Percentiles rank a stretch among this genome's conserved stretches.
phyloP scores from a whole-genome alignment of 352 stramenopile species.

The Phytopythium montanum region DNA sequence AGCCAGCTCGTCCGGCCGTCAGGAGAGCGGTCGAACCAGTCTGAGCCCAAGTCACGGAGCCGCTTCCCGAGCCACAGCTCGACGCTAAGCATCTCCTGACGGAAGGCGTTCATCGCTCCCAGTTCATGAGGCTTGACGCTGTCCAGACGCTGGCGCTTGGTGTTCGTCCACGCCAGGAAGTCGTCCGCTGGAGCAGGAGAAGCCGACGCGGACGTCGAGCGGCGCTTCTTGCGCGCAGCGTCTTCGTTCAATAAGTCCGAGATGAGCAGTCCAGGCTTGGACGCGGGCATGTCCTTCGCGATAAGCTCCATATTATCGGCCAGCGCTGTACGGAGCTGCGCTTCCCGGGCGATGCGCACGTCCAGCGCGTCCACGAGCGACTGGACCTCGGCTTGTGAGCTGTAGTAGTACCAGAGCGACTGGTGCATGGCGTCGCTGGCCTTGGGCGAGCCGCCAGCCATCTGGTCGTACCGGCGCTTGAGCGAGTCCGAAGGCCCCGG shows the following conservation, averaged over 20 bases:
- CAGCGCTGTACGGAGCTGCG: conserved; percentile 38
- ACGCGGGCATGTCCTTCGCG: conserved; percentile 58
- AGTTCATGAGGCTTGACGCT: not conserved
- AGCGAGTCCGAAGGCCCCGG: conserved; percentile 37
- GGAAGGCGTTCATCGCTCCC: conserved; percentile 48
- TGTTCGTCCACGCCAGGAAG: conserved; percentile 65
- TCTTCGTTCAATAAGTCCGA: conserved; percentile 72
- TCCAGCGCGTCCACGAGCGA: conserved; percentile 62
- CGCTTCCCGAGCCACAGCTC: conserved; percentile 61
- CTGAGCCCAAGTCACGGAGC: conserved; percentile 56
- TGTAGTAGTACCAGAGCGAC: conserved; percentile 64
- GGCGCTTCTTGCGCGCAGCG: conserved; percentile 38
- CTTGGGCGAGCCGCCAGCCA: conserved; percentile 25
- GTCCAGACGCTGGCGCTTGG: conserved; percentile 24
- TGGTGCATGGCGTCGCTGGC: conserved; percentile 14
- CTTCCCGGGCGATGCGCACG: conserved; percentile 38
- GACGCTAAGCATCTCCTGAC: conserved; percentile 49
- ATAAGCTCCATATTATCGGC: conserved; percentile 64
- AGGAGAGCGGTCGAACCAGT: conserved; percentile 47
- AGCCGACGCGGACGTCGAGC: conserved; percentile 2
- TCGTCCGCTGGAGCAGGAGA: conserved; percentile 14
- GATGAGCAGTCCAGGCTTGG: conserved; percentile 69
- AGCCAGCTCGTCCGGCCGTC: conserved; percentile 43
- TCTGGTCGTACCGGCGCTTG: conserved; percentile 40
- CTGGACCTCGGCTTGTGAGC: conserved; percentile 53